Percentiles rank a stretch among this genome's conserved stretches.
Evolutionary conservation across 441 rosid genomes (phyloP).

Genomic region (Biscutella auriculata): DNA sequence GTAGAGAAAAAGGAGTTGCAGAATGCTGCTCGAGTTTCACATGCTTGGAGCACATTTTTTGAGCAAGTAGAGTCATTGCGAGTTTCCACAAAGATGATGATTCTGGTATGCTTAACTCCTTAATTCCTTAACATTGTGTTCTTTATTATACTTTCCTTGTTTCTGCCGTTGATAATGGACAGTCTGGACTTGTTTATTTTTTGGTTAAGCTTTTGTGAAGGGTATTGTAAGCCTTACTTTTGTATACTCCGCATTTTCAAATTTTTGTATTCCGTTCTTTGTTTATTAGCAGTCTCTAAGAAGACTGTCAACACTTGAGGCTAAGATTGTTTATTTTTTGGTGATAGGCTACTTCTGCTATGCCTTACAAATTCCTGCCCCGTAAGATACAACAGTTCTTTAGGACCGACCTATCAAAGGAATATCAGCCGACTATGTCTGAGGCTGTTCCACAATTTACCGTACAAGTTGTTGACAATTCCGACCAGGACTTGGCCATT

Average conservation of each 20-base stretch:
- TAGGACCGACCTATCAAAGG: conserved; percentile 37
- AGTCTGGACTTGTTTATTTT: not conserved
- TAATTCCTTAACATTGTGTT: conserved; percentile 2
- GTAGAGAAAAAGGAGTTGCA: conserved; percentile 23
- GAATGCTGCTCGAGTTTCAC: conserved; percentile 34
- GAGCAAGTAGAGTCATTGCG: conserved; percentile 82
- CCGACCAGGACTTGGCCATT: conserved; percentile 47
- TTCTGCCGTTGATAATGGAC: not conserved
- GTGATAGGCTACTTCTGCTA: conserved; percentile 80
- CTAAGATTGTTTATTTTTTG: conserved; percentile 15
- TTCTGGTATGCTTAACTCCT: conserved; percentile 50
- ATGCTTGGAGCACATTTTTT: conserved; percentile 71
- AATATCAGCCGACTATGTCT: conserved; percentile 29
- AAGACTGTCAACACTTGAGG: conserved; percentile 1
- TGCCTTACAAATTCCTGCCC: conserved; percentile 54
- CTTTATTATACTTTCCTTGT: not conserved
- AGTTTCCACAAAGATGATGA: conserved; percentile 67
- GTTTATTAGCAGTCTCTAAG: conserved; percentile 8
- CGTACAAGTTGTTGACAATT: conserved; percentile 40
- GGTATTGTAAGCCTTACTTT: not conserved
- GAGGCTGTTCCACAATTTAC: conserved; percentile 50
- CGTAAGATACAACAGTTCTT: conserved; percentile 55
- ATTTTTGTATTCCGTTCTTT: not conserved
- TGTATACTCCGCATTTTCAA: not conserved
- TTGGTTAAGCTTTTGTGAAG: conserved; percentile 1